phyloP scores from a whole-genome alignment of 2,329 filamentous ascomycete species.

The Paecilomyces sp. region DNA sequence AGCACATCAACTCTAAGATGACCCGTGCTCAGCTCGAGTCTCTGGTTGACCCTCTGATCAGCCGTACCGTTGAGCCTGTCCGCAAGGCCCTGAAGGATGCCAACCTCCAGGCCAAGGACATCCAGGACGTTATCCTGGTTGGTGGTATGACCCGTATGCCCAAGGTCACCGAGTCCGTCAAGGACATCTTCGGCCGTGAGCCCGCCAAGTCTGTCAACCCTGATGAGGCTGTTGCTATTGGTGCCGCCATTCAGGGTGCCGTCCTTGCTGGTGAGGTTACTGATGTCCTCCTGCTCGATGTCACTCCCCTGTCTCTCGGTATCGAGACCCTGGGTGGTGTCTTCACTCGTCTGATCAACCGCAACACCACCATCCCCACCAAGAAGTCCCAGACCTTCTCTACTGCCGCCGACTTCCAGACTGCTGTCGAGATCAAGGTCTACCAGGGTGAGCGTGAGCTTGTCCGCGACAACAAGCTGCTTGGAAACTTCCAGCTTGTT shows the following conservation, averaged over 20 bases:
- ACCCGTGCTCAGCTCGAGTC: constrained; percentile 86
- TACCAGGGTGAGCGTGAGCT: constrained; percentile 99
- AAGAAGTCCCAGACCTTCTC: constrained; percentile 99
- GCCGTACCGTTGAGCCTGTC: constrained; percentile 80
- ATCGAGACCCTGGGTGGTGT: constrained; percentile 98
- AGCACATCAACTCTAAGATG: constrained; percentile 97
- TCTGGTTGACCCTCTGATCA: constrained; percentile 84
- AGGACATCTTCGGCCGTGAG: constrained; percentile 92
- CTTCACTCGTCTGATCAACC: constrained; percentile 96
- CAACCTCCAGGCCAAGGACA: constrained; percentile 81
- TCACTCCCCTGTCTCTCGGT: constrained; percentile 92
- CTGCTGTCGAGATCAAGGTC: constrained; percentile 98
- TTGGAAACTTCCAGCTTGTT: constrained; percentile 98
- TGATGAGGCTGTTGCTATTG: constrained; percentile 95
- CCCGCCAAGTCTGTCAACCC: constrained; percentile 98
- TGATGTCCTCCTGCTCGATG: constrained; percentile 89
- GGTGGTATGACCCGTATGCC: constrained; percentile 99
- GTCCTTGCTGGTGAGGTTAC: constrained; percentile 95
- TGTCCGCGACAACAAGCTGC: constrained; percentile 95
- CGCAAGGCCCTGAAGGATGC: constrained; percentile 96
- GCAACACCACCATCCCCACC: constrained; percentile 97
- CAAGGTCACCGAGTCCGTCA: constrained; percentile 93
- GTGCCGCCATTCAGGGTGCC: constrained; percentile 94
- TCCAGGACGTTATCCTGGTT: constrained; percentile 95
- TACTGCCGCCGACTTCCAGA: constrained; percentile 96